Percentiles rank a stretch among this genome's conserved stretches.
phyloP scores from a whole-genome alignment of 2,329 filamentous ascomycete species.

The Trichoderma afroharzianum region DNA sequence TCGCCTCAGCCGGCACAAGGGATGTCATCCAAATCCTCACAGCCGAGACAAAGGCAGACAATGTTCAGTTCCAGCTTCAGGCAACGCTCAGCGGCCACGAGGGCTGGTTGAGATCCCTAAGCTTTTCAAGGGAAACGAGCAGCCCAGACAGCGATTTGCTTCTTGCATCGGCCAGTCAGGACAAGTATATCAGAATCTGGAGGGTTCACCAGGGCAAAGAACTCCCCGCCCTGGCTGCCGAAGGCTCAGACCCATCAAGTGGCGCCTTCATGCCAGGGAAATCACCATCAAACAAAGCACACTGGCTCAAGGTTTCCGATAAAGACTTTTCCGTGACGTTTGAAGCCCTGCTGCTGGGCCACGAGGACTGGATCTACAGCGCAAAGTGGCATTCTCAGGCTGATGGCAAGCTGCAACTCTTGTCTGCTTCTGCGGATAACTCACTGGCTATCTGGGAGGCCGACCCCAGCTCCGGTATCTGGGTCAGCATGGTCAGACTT shows the following conservation, averaged over 20 bases:
- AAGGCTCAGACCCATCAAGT: conserved; percentile 52
- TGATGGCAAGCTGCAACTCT: conserved; percentile 60
- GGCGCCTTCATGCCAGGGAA: conserved; percentile 62
- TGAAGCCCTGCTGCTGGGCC: conserved; percentile 86
- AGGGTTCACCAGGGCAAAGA: conserved; percentile 70
- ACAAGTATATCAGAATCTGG: conserved; percentile 96
- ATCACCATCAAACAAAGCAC: conserved; percentile 83
- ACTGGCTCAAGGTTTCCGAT: conserved; percentile 62
- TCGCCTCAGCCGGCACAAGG: conserved; percentile 84
- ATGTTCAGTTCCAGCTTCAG: conserved; percentile 61
- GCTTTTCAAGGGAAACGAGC: conserved; percentile 64
- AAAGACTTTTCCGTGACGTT: conserved; percentile 80
- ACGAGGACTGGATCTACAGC: conserved; percentile 98
- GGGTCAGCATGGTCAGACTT: conserved; percentile 79
- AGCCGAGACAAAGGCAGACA: conserved; percentile 41
- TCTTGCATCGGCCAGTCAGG: conserved; percentile 90
- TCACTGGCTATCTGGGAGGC: conserved; percentile 91
- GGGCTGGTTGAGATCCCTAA: conserved; percentile 86
- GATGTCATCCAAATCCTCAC: conserved; percentile 78
- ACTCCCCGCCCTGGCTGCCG: conserved; percentile 53
- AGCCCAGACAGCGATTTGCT: conserved; percentile 63
- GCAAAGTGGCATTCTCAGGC: conserved; percentile 64
- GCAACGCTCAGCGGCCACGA: conserved; percentile 86
- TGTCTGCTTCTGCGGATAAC: conserved; percentile 92
- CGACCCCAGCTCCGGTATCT: conserved; percentile 79